Base-by-base conservation (phyloP, 768 basidiomycete species). In the Termitomyces heimii region DNA sequence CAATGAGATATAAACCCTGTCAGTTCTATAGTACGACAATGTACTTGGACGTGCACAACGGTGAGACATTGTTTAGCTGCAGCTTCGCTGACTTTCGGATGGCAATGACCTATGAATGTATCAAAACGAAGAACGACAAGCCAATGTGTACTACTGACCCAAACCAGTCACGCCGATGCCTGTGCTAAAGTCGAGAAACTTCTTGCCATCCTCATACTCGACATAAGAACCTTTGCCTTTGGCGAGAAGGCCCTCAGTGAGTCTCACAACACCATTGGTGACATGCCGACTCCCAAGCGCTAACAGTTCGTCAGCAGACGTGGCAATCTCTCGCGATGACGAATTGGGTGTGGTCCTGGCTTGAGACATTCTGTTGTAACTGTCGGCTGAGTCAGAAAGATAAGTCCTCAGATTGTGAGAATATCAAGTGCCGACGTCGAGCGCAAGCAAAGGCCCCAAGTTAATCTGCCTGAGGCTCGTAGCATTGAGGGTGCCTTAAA, bases 141-240 rank as follows among this genome's bases (percentile, higher is more conserved):
- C 65, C 18, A 2, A 24, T 12, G 26, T 47, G 46, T 3, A 37
- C 10, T 24, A 48, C 75, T 56, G 56, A 89, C 91, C 92, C 18
- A 95, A 78, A 69, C 83, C 86, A 1, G 91, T 90, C 2, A 96
- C 94, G 29, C 90, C 92, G 62, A 92, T 95, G 10, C 94, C 94
- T 65, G 82, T 82, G 12, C 89, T 93, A 65, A 95, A 94, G 69
- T 97, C 94, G 50, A 97, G 77, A 66, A 89, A 67, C 64, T 76
- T 81, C 57, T 81, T 77, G 3, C 92, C 94, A 60, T 92, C 86
- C 29, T 85, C 80, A 55, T 87, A 84, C 29, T 74, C 73, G 54
- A 92, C 81, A 62, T 89, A 90, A 1, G 88, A 84, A 14, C 92
- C 92, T 62, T 83, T 76, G 43, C 85, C 88, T 62, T 82, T 85